These are phyloP conservation scores for Hypoxylon sp. DNA, from an alignment of 2,329 filamentous ascomycete species.

Conservation along the genomic window DNA sequence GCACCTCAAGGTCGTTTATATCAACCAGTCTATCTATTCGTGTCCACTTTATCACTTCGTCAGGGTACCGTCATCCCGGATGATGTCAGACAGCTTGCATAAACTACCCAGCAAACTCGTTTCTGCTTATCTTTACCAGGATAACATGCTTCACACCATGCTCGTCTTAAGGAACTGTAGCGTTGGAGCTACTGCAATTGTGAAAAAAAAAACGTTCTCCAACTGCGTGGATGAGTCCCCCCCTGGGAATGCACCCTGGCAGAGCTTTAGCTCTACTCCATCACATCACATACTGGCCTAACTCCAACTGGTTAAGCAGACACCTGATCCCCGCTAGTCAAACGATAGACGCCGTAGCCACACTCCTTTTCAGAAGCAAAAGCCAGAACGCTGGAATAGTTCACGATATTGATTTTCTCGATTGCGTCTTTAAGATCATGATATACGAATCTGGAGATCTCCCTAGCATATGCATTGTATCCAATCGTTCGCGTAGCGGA, in stretches of 20 bases:
- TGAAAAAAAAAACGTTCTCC: conserved; percentile 16
- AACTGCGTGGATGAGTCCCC: conserved; percentile 11
- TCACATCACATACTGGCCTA: conserved; percentile 15
- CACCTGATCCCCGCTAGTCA: conserved; percentile 21
- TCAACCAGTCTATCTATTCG: conserved; percentile 28
- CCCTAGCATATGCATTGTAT: conserved; percentile 4
- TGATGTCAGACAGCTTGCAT: conserved; percentile 39
- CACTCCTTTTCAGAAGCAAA: conserved; percentile 4
- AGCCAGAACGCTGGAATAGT: background rate
- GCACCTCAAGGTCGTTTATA: conserved; percentile 39
- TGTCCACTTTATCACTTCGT: conserved; percentile 39
- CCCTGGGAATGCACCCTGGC: conserved; percentile 2
- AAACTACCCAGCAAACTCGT: conserved; percentile 13
- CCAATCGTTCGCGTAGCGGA: conserved; percentile 26
- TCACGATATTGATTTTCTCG: conserved; percentile 1
- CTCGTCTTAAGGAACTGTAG: conserved; percentile 13
- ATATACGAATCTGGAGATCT: conserved; percentile 13
- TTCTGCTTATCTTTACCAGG: conserved; percentile 16
- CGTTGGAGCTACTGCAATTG: conserved; percentile 16
- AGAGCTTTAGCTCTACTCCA: conserved; percentile 10
- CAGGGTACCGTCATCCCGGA: conserved; percentile 38
- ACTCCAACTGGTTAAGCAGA: conserved; percentile 14
- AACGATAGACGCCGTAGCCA: conserved; percentile 5
- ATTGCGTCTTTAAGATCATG: background rate
- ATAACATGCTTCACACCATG: conserved; percentile 1